Evolutionary conservation across 371 early-diverging fungal genomes (phyloP), one percentile per base, ranked within the genome.

Genomic region (Mortierella sp.): DNA sequence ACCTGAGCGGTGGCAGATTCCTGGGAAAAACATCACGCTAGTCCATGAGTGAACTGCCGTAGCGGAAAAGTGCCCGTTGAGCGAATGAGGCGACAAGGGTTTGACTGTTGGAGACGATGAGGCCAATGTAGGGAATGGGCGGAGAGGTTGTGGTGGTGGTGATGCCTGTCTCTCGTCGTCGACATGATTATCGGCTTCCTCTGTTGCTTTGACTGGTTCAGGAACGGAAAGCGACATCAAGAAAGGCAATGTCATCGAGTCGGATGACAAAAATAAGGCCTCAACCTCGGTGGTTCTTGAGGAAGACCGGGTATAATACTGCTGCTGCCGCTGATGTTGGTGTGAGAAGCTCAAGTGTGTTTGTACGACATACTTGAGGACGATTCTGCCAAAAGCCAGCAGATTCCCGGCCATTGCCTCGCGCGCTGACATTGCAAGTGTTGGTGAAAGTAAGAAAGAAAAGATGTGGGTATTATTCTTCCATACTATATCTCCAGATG

Each of bases 311-410:
- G 21, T 34, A 16, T 42, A 55, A 43, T 4, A 34, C 34, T 34
- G n/a, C n/a, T n/a, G n/a, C n/a, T n/a, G n/a, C n/a, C n/a, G n/a
- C n/a, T n/a, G n/a, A n/a, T n/a, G n/a, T n/a, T 30, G 41, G 2
- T 42, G 43, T 16, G 26, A 57, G 13, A 50, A 14, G 27, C 57
- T 49, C 23, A 39, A 14, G 6, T 64, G 31, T 16, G 57, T 13
- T 27, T 13, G 26, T 13, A 50, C 5, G 43, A 57, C 5, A 16
- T 57, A 50, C 43, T 64, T 64, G 30, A 64, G 21, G 16, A 57
- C 16, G 43, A 64, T 34, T 50, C 57, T 64, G 26, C 56, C 42
- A 41, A 64, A 31, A 24, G 57, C n/a, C 27, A 53, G 54, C 6
- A 61, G 47, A 53, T 45, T 47, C 28, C 42, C 38, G 23, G 26